phyloP scores from a whole-genome alignment of 768 basidiomycete species.

The Strobilomyces echinocephalus region DNA sequence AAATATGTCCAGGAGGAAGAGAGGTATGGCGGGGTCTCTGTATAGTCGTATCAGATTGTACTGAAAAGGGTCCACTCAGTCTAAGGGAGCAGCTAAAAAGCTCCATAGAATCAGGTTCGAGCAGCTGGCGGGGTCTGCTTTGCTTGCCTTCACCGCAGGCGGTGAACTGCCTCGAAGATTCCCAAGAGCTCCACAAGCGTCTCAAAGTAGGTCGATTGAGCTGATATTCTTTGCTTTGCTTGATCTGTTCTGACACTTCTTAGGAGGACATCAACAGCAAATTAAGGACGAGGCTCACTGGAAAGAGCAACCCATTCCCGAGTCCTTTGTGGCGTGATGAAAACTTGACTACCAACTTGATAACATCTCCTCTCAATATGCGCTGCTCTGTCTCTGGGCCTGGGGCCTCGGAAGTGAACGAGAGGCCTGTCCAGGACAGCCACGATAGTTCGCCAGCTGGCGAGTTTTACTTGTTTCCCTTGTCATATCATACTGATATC shows the following conservation, averaged over 20 bases:
- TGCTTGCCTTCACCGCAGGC: constrained; percentile 6
- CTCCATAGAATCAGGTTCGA: neutral
- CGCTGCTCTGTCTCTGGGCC: neutral
- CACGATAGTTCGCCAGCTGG: constrained; percentile 1
- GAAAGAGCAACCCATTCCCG: neutral
- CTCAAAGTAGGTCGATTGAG: constrained; percentile 1
- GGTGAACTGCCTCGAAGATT: neutral
- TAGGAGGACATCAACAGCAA: constrained; percentile 6
- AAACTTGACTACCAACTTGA: neutral
- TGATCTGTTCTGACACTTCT: neutral
- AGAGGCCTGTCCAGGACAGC: neutral
- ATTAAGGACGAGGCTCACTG: neutral
- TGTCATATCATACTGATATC: neutral
- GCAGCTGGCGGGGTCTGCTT: neutral
- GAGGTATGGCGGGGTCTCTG: neutral
- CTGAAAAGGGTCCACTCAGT: neutral
- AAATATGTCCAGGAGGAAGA: constrained; percentile 1
- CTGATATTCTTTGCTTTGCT: neutral
- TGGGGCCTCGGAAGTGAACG: neutral
- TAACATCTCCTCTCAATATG: neutral
- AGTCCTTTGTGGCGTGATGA: neutral
- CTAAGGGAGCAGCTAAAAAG: constrained; percentile 5
- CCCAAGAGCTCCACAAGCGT: constrained; percentile 2
- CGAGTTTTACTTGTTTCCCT: neutral
- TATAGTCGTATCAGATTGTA: neutral